A percentile compares a stretch with the other conserved stretches of the same genome.
phyloP scores from a whole-genome alignment of 2,329 filamentous ascomycete genomes.

The Colletotrichum lindemuthianum region DNA sequence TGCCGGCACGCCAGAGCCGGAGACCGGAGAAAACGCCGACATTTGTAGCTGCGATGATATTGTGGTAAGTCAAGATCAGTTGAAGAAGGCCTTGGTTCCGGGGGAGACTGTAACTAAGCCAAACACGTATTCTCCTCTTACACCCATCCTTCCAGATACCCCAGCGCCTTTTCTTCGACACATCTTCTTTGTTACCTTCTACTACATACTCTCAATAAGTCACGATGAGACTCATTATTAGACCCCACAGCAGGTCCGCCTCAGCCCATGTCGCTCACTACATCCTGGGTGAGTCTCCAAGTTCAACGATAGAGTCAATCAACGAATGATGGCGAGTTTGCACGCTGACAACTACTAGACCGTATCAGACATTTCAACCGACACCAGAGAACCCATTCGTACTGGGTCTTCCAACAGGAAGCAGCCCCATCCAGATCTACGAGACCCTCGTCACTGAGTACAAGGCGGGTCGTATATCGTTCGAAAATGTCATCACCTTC shows the following conservation, averaged over 20 bases:
- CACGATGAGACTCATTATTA: slow-evolving; percentile 77
- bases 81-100: not conserved
- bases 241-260: slow-evolving; percentile 69
- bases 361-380: slow-evolving; percentile 38
- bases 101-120: not conserved
- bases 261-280: slow-evolving; percentile 78
- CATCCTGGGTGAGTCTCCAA: slow-evolving; percentile 67
- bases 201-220: not conserved
- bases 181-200: too few species aligned
- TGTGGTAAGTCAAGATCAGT: not conserved
- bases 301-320: accelerated
- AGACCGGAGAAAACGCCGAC: slow-evolving; percentile 19
- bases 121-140: too few species aligned
- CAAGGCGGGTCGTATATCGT: slow-evolving; percentile 58
- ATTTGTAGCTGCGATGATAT: not conserved
- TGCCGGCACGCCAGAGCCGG: slow-evolving; percentile 15
- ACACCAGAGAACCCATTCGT: slow-evolving; percentile 39
- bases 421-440: slow-evolving; percentile 38
- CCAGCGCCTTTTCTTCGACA: not conserved
- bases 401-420: slow-evolving; percentile 39
- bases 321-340: too few species aligned
- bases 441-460: slow-evolving; percentile 71
- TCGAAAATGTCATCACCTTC: slow-evolving; percentile 79
- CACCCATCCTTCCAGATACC: not conserved
- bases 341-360: slow-evolving; percentile 51